Percentiles rank a stretch among this genome's conserved stretches.
phyloP scores from a whole-genome alignment of 2,329 filamentous ascomycete species.

The Fusarium sp. region DNA sequence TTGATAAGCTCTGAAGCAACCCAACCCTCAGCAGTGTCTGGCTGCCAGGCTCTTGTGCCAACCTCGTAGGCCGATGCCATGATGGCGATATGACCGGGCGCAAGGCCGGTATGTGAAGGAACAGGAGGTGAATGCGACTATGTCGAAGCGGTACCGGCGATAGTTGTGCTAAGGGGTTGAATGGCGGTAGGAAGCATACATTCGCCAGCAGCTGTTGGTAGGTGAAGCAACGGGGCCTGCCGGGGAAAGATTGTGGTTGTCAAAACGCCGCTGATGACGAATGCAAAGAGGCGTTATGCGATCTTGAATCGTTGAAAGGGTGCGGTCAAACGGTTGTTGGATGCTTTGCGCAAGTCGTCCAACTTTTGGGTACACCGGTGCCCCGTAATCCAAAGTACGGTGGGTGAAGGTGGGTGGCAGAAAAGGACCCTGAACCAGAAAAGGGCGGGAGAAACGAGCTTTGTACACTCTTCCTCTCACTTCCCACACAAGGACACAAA shows the following conservation, averaged over 20 bases:
- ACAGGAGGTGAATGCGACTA: slow-evolving; percentile 27
- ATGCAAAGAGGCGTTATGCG: slow-evolving; percentile 21
- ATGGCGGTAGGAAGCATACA: slow-evolving; percentile 43
- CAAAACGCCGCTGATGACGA: slow-evolving; percentile 5
- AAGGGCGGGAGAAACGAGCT: slow-evolving; percentile 25
- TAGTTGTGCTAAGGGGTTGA: slow-evolving; percentile 37
- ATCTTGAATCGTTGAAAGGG: slow-evolving; percentile 9
- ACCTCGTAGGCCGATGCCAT: slow-evolving; percentile 98
- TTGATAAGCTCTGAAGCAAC: slow-evolving; percentile 92
- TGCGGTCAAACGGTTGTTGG: slow-evolving; percentile 19
- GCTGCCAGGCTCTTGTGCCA: slow-evolving; percentile 98
- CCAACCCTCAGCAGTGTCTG: slow-evolving; percentile 95
- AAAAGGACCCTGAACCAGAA: slow-evolving; percentile 23
- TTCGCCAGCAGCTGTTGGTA: slow-evolving; percentile 35
- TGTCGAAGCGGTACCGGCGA: slow-evolving; percentile 32
- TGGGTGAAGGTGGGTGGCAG: slow-evolving; percentile 13
- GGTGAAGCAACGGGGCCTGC: slow-evolving; percentile 31
- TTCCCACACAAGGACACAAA: slow-evolving; percentile 23
- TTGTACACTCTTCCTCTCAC: slow-evolving; percentile 20
- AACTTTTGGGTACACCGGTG: slow-evolving; percentile 30
- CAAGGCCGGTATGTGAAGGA: slow-evolving; percentile 34
- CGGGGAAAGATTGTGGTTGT: slow-evolving; percentile 22
- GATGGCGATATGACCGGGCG: slow-evolving; percentile 47
- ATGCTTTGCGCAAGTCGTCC: slow-evolving; percentile 33
- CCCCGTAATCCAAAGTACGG: slow-evolving; percentile 30